phyloP scores from a whole-genome alignment of 225 moss, liverwort and hornwort genomes.

The Pleurozium schreberi region DNA sequence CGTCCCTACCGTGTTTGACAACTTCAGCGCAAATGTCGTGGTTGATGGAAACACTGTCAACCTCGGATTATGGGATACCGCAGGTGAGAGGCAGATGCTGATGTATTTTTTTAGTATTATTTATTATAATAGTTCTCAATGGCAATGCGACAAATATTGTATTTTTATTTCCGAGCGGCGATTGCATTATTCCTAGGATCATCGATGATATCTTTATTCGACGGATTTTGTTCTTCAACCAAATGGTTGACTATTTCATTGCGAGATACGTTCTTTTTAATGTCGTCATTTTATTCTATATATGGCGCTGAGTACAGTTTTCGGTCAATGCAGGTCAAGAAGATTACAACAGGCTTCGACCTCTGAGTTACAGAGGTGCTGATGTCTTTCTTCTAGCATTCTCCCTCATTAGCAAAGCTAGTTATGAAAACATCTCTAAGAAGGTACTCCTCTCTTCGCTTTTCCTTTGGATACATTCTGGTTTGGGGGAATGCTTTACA shows the following conservation, averaged over 20 bases:
- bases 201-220: background rate
- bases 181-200: background rate
- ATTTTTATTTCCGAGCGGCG: background rate
- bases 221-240: background rate
- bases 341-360: constrained; percentile 97
- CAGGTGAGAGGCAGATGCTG: constrained; percentile 42
- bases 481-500: background rate
- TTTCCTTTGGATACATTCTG: background rate
- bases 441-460: constrained; percentile 46
- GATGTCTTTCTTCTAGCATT: constrained; percentile 97
- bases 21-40: constrained; percentile 99
- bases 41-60: constrained; percentile 99
- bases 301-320: background rate
- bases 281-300: background rate
- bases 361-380: constrained; percentile 96
- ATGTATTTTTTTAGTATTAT: background rate
- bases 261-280: background rate
- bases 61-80: constrained; percentile 98
- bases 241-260: background rate
- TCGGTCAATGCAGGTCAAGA: constrained; percentile 74
- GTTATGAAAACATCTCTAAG: constrained; percentile 99
- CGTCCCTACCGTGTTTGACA: constrained; percentile 98
- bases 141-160: constrained; percentile 6
- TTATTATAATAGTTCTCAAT: background rate
- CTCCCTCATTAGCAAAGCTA: constrained; percentile 99